Conservation (phyloP, 768 basidiomycete genomes). For the Trametes elegans region DNA sequence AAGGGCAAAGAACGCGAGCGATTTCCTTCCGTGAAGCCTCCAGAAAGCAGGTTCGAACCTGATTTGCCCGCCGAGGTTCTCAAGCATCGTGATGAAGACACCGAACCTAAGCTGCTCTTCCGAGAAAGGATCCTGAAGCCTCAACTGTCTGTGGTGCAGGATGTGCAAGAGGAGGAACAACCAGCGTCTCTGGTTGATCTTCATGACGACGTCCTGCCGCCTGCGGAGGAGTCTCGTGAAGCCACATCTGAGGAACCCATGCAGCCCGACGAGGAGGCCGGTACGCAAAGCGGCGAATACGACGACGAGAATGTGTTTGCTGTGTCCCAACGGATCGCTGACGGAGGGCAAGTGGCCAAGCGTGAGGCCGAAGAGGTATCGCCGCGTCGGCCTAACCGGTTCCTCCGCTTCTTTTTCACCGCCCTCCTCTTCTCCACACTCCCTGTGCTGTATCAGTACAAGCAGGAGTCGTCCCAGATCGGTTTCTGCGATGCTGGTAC, state of each 20-base stretch:
- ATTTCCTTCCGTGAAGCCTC: slow-evolving; percentile 33
- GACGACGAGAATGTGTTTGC: slow-evolving; percentile 30
- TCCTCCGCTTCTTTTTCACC: slow-evolving; percentile 45
- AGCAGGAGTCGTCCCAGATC: slow-evolving; percentile 63
- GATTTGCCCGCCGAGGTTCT: slow-evolving; percentile 39
- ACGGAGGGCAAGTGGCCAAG: slow-evolving; percentile 30
- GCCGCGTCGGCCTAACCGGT: slow-evolving; percentile 16
- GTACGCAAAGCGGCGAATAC: slow-evolving; percentile 13
- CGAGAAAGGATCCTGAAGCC: background rate
- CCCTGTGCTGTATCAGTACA: slow-evolving; percentile 46
- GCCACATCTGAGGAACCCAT: background rate
- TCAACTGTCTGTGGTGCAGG: slow-evolving; percentile 16
- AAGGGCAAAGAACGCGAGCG: slow-evolving; percentile 15
- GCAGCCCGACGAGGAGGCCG: slow-evolving; percentile 19
- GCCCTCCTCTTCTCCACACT: slow-evolving; percentile 27
- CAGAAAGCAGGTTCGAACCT: slow-evolving; percentile 59
- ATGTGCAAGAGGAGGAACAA: slow-evolving; percentile 14
- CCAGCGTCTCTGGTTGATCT: background rate
- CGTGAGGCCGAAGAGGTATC: background rate
- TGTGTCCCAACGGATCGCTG: slow-evolving; percentile 39
- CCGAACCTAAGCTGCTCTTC: slow-evolving; percentile 22
- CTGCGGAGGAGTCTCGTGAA: background rate
- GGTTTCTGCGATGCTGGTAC: slow-evolving; percentile 74
- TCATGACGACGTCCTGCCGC: background rate
- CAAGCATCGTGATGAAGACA: slow-evolving; percentile 15